These are phyloP conservation scores for Macaranga tanarius DNA, from an alignment of 441 rosid genomes.

Conservation along the genomic window DNA sequence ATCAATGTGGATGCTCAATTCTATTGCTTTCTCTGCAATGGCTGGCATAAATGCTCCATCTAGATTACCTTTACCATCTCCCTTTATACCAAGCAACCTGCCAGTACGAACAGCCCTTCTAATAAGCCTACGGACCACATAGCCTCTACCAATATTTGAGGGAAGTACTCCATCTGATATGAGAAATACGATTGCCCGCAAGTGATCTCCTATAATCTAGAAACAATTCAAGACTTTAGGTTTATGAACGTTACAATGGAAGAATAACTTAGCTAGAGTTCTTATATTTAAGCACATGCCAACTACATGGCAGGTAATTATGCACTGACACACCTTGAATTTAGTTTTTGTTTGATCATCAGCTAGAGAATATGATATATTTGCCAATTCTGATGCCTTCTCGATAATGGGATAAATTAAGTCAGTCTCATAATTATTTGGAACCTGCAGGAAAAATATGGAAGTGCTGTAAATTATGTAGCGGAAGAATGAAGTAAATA, in stretches of 20 bases:
- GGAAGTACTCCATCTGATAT: slow-evolving; percentile 90
- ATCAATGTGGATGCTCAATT: slow-evolving; percentile 67
- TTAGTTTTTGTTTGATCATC: slow-evolving; percentile 53
- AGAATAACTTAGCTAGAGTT: slow-evolving; percentile 6
- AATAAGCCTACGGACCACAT: slow-evolving; percentile 83
- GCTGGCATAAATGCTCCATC: slow-evolving; percentile 71
- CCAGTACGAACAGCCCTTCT: slow-evolving; percentile 92
- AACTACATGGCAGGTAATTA: slow-evolving; percentile 12
- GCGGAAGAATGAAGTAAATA: slow-evolving; percentile 11
- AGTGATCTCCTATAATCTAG: slow-evolving; percentile 85
- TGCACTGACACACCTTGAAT: slow-evolving; percentile 52
- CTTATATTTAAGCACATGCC: neutral
- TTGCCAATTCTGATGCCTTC: slow-evolving; percentile 67
- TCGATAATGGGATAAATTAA: slow-evolving; percentile 84
- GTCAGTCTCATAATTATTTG: slow-evolving; percentile 94
- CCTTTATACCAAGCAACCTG: slow-evolving; percentile 74
- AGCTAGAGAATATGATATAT: slow-evolving; percentile 57
- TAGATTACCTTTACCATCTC: slow-evolving; percentile 49
- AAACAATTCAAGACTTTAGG: slow-evolving; percentile 22
- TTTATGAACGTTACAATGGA: slow-evolving; percentile 6
- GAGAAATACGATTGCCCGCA: slow-evolving; percentile 85
- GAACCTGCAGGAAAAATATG: slow-evolving; percentile 54
- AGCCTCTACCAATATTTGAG: slow-evolving; percentile 94
- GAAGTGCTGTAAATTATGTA: slow-evolving; percentile 10
- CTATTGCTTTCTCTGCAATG: slow-evolving; percentile 77